Evolutionary conservation across 805 yeast genomes (phyloP), one percentile per base, ranked within the genome.

Genomic region (Spathaspora girioi): DNA sequence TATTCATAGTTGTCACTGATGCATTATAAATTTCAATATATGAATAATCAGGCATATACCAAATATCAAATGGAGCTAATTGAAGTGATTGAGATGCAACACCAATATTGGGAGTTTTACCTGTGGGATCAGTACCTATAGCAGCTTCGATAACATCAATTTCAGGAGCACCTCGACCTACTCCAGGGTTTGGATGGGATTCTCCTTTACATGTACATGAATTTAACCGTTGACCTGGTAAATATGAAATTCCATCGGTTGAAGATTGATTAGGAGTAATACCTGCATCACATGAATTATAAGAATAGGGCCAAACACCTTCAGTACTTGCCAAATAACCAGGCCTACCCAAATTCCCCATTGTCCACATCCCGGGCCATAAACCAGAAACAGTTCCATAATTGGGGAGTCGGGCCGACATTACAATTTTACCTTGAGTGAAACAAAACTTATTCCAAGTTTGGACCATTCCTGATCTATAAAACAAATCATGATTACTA

Each of bases 71-170:
- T 9, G 98, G 98, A 14, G 97, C 97, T 54, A 90, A 71, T 75
- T 93, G 97, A 63, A 86, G 69, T 5, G 97, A 90, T 69, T 93
- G 98, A 4, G 97, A 89, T 1, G 91, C 97, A 42, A 86, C 80
- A 59, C 94, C 94, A 56, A 72, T 63, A 29, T 42, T 47, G 7
- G 46, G 45, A 19, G 45, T 35, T 35, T 35, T 35, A 6, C 40
- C 53, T 32, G 57, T 54, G 19, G 74, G 51, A 12, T 66, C 73
- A 1, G 86, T 75, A 55, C 82, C 84, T 19, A 82, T 80, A 57
- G 89, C 90, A 55, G 87, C 65, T 51, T 64, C 67, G 35, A 61
- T 50, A 17, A 59, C 56, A 55, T 63, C 67, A 27, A 62, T 57
- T 46, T 59, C 63, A 2, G 75, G 75, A 0, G 75, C 76, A 11